Conservation (phyloP, 768 basidiomycete genomes). For the Sutorius australiensis region DNA sequence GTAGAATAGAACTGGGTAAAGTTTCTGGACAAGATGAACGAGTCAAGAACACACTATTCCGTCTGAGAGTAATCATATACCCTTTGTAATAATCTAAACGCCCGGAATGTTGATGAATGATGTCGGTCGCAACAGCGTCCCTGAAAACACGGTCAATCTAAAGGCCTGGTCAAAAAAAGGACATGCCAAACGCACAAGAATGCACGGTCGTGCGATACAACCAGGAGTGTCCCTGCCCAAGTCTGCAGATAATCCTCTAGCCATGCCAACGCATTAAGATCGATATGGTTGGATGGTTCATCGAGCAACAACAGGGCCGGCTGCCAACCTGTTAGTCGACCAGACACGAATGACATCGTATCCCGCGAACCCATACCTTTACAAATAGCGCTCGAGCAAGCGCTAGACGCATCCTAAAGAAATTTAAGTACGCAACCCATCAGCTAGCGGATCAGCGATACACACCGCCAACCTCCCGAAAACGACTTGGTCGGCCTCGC, state of each 20-base stretch:
- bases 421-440: background rate
- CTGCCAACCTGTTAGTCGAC: constrained; percentile 32
- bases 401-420: constrained; percentile 85
- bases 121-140: constrained; percentile 96
- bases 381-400: constrained; percentile 95
- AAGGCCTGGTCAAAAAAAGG: background rate
- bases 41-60: constrained; percentile 3
- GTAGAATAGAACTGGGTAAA: constrained; percentile 99
- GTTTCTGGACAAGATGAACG: constrained; percentile 50
- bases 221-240: constrained; percentile 87
- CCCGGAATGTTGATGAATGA: constrained; percentile 92
- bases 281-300: constrained; percentile 97
- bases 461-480: constrained; percentile 92
- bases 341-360: background rate
- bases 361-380: constrained; percentile 48
- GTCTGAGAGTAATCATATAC: constrained; percentile 32
- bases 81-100: constrained; percentile 98
- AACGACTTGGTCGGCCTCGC: constrained; percentile 77
- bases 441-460: background rate
- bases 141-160: constrained; percentile 33
- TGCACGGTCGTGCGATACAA: constrained; percentile 97
- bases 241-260: constrained; percentile 96
- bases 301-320: constrained; percentile 77
- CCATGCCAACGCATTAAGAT: constrained; percentile 96
- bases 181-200: constrained; percentile 60